Conservation (phyloP, 1,139 yeast genomes). For the Yamadazyma membranifaciens region DNA sequence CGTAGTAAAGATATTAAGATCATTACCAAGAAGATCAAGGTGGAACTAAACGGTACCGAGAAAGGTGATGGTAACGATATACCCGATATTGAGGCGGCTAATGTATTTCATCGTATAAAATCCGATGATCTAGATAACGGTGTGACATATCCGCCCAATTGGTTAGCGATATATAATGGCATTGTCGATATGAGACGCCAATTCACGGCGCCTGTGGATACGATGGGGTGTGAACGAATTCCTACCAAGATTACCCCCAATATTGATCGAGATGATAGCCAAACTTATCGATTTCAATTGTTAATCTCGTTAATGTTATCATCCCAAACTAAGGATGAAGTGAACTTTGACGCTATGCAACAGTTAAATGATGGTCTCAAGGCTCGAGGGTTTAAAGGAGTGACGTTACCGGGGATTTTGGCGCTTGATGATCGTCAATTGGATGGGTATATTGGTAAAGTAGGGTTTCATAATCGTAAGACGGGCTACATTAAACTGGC, state of each 20-base stretch:
- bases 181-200: slow-evolving; percentile 65
- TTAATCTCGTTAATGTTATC: slow-evolving; percentile 82
- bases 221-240: slow-evolving; percentile 81
- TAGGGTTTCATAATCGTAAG: slow-evolving; percentile 85
- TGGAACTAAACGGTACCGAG: background rate
- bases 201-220: slow-evolving; percentile 78
- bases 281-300: slow-evolving; percentile 65
- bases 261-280: slow-evolving; percentile 29
- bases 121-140: slow-evolving; percentile 10
- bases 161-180: slow-evolving; percentile 56
- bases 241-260: slow-evolving; percentile 48
- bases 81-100: slow-evolving; percentile 1
- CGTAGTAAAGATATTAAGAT: slow-evolving; percentile 5
- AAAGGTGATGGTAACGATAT: slow-evolving; percentile 1
- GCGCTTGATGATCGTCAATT: slow-evolving; percentile 55
- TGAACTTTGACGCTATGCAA: slow-evolving; percentile 71
- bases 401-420: slow-evolving; percentile 33
- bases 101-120: slow-evolving; percentile 6
- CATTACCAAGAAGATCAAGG: slow-evolving; percentile 5
- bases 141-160: slow-evolving; percentile 40
- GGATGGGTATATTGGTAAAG: slow-evolving; percentile 68
- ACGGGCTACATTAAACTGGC: slow-evolving; percentile 67
- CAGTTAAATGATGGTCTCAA: slow-evolving; percentile 49
- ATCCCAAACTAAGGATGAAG: slow-evolving; percentile 90
- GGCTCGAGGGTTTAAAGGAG: slow-evolving; percentile 29